These are phyloP conservation scores for Cladosporium halotolerans DNA, from an alignment of 2,329 filamentous ascomycete genomes.

Conservation along the genomic window DNA sequence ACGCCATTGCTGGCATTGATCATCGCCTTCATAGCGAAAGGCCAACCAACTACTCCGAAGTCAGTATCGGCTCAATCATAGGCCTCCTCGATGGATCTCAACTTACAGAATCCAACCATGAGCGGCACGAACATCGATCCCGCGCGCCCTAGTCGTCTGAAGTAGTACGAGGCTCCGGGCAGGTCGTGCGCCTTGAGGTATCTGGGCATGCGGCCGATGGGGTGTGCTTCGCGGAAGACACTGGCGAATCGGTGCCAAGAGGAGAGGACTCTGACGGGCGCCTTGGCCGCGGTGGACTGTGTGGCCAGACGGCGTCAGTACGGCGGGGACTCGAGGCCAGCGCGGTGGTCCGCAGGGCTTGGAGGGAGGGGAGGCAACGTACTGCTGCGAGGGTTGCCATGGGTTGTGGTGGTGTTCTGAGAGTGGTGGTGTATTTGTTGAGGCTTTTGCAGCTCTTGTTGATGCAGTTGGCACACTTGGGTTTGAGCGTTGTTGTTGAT, in stretches of 20 bases:
- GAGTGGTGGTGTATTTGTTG: neutral
- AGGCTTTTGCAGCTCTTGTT: conserved; percentile 5
- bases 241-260: conserved; percentile 6
- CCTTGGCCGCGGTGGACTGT: neutral
- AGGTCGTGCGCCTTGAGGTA: conserved; percentile 9
- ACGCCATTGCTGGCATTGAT: conserved; percentile 7
- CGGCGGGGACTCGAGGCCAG: neutral
- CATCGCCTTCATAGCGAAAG: conserved; percentile 1
- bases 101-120: conserved; percentile 8
- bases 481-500: neutral
- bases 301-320: conserved; percentile 8
- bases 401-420: neutral
- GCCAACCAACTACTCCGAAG: neutral
- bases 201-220: conserved; percentile 2
- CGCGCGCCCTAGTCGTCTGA: conserved; percentile 1
- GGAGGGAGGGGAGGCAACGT: neutral
- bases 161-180: conserved; percentile 2
- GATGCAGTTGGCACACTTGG: conserved; percentile 6
- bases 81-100: neutral
- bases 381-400: neutral
- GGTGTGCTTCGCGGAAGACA: conserved; percentile 10
- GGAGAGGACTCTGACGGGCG: conserved; percentile 4
- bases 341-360: neutral
- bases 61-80: neutral
- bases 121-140: conserved; percentile 6